A percentile compares a stretch with the other conserved stretches of the same genome.
These are phyloP conservation scores for Crithidia acanthocephali DNA, from an alignment of 208 protist genomes.

Conservation along the genomic window DNA sequence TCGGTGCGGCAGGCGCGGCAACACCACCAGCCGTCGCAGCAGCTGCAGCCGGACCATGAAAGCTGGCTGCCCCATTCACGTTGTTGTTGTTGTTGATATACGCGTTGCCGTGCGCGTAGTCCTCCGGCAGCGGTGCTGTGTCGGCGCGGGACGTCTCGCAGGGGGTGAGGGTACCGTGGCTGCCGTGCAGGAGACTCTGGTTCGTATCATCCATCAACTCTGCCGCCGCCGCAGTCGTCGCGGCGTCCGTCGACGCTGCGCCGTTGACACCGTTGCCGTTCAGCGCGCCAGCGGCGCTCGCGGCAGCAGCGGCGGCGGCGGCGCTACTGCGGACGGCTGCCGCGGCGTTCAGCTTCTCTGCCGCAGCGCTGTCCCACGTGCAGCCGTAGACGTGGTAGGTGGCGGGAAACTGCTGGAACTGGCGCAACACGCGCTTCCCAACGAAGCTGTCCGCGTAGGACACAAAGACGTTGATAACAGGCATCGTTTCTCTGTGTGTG, in stretches of 20 bases:
- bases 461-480: conserved; percentile 63
- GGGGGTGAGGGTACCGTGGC: conserved; percentile 19
- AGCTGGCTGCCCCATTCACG: background rate
- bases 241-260: background rate
- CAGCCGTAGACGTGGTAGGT: conserved; percentile 77
- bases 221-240: background rate
- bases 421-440: conserved; percentile 54
- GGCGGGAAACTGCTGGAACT: conserved; percentile 56
- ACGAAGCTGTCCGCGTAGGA: conserved; percentile 87
- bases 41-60: too few relatives aligned
- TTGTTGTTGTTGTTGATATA: background rate
- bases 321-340: conserved; percentile 9
- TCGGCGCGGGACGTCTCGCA: conserved; percentile 6
- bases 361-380: conserved; percentile 66
- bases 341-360: conserved; percentile 35
- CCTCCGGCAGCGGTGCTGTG: conserved; percentile 2
- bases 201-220: background rate
- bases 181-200: conserved; percentile 7
- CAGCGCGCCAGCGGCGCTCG: background rate
- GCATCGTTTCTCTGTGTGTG: background rate
- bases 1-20: background rate
- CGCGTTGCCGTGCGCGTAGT: background rate
- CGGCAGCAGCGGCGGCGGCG: background rate
- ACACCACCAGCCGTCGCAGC: too few relatives aligned
- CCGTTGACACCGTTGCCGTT: background rate